Conservation (phyloP, 2,329 filamentous ascomycete species). For the Periglandula ipomoeae region DNA sequence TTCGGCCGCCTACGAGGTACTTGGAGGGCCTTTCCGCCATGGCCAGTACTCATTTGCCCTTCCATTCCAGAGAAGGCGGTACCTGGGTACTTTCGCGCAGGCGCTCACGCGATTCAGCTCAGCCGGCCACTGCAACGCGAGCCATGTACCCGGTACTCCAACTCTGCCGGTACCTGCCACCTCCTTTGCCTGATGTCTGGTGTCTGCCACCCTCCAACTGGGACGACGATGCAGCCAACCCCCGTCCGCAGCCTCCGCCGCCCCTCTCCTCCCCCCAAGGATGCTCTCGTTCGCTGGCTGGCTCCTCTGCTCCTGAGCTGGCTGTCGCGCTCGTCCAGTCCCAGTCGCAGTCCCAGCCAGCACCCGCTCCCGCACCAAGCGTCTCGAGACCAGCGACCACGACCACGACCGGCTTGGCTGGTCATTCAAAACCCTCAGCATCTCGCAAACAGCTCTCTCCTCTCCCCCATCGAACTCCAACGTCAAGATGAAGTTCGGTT, state of each 20-base stretch:
- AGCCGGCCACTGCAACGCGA: neutral
- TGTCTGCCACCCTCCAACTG: conserved; percentile 1
- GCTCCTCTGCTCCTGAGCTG: neutral
- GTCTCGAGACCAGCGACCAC: too few relatives aligned
- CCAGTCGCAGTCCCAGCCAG: too few relatives aligned
- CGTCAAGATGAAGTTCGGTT: conserved; percentile 45
- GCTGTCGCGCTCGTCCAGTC: too few relatives aligned
- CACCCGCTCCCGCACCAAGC: neutral
- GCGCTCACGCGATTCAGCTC: neutral
- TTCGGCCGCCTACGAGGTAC: neutral
- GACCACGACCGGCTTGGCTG: neutral
- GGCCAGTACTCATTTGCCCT: neutral
- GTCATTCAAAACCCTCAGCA: conserved; percentile 22
- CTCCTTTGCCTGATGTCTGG: neutral
- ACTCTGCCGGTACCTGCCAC: neutral
- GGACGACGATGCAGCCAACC: neutral
- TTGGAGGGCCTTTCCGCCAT: neutral
- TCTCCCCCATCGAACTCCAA: conserved; percentile 40
- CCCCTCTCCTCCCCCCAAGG: neutral
- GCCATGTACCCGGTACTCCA: neutral
- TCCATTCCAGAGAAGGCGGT: neutral
- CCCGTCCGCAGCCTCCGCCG: neutral
- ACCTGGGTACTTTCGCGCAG: neutral
- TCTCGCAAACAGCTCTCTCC: conserved; percentile 10
- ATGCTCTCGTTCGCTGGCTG: neutral